phyloP scores from a whole-genome alignment of 2,329 filamentous ascomycete species.

The Mycosphaerella sp. region DNA sequence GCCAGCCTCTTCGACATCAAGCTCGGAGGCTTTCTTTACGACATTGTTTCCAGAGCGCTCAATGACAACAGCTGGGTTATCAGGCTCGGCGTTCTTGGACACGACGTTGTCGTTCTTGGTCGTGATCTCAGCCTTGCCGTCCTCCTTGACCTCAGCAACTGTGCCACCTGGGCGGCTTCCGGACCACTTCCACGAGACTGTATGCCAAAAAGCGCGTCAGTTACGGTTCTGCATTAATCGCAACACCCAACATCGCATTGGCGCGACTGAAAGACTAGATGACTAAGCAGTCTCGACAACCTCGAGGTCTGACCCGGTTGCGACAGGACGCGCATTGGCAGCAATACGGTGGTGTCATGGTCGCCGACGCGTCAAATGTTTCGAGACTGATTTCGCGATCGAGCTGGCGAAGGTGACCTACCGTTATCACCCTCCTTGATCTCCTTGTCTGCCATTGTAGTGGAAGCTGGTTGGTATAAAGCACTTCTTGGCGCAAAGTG shows the following conservation, averaged over 20 bases:
- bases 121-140: conserved; percentile 55
- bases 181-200: conserved; percentile 60
- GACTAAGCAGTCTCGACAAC: conserved; percentile 20
- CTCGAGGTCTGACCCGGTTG: conserved; percentile 12
- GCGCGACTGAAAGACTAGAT: conserved; percentile 10
- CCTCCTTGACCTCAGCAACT: conserved; percentile 50
- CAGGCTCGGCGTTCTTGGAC: conserved; percentile 55
- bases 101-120: conserved; percentile 58
- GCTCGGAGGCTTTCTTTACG: conserved; percentile 56
- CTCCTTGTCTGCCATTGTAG: conserved; percentile 41
- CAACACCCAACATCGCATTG: background rate
- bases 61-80: conserved; percentile 56
- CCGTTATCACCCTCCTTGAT: conserved; percentile 43
- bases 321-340: conserved; percentile 11
- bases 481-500: conserved; percentile 21
- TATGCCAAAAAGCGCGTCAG: conserved; percentile 10
- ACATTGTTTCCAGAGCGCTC: conserved; percentile 57
- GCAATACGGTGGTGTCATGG: conserved; percentile 5
- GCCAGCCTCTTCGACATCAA: conserved; percentile 49
- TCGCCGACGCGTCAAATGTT: conserved; percentile 14
- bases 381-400: conserved; percentile 16
- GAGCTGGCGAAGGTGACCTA: conserved; percentile 18
- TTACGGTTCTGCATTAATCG: background rate
- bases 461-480: conserved; percentile 3
- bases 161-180: conserved; percentile 51